Evolutionary conservation across 2,329 filamentous ascomycete species (phyloP).

Genomic region (Alternaria sp.): DNA sequence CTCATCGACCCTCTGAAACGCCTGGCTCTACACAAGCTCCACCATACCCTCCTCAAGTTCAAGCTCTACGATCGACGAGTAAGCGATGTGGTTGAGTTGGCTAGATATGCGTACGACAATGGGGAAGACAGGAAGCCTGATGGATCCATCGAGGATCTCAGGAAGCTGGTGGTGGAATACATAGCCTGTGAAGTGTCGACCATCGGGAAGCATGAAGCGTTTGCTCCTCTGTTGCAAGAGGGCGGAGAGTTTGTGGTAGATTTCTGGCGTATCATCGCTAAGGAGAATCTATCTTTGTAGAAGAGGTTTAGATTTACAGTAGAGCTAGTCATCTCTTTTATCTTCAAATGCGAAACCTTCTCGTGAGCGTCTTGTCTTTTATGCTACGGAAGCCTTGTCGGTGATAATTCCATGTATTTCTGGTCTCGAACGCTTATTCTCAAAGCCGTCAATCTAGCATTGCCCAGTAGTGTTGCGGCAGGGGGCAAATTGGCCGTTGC

Average conservation of each 20-base stretch:
- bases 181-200: constrained; percentile 27
- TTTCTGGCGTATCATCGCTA: constrained; percentile 9
- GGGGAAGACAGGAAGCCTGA: constrained; percentile 13
- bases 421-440: background rate
- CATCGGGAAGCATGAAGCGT: constrained; percentile 23
- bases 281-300: background rate
- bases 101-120: constrained; percentile 31
- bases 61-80: constrained; percentile 27
- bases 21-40: constrained; percentile 36
- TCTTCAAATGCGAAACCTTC: background rate
- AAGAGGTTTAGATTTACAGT: background rate
- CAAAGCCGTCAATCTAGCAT: no score
- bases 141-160: constrained; percentile 26
- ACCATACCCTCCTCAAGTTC: constrained; percentile 33
- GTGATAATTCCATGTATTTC: background rate
- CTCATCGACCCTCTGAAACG: constrained; percentile 31
- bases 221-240: constrained; percentile 26
- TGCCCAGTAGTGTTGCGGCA: background rate
- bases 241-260: constrained; percentile 37
- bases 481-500: background rate
- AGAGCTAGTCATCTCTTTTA: background rate
- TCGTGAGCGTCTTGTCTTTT: background rate
- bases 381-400: background rate
- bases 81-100: constrained; percentile 31
- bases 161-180: constrained; percentile 31